Base-by-base conservation (phyloP, 345 rosid species). In the Rhodamnia rubescens region DNA sequence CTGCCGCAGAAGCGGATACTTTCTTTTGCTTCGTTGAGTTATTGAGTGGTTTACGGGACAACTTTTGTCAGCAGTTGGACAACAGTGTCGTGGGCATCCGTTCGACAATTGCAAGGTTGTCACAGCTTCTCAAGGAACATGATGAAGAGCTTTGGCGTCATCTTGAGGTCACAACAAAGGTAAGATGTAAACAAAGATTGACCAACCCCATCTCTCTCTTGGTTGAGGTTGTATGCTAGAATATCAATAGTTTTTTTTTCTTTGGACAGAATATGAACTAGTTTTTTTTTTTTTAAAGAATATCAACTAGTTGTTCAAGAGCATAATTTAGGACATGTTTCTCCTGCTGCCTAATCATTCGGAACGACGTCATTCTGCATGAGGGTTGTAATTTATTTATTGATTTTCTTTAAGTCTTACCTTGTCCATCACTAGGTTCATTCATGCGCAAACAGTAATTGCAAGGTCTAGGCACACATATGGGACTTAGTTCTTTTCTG, bases 131-230 rank as follows among this genome's bases (percentile, higher is more conserved):
- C 84, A 97, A 95, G 90, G 95, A 97, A 84, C 98, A 96, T 85
- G 99, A 97, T 87, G 98, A 97, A 89, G 99, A 97, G 89, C 98
- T 97, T 86, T 97, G 99, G 99, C 99, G 98, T 61, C 99, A 97
- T 89, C 92, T 97, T 83, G 99, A 97, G 92, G 87, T 97, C 92
- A 94, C 98, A 84, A 95, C 98, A 53, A 97, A 95, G 90, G 99
- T 95, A 94, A 89, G 94, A n/a, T 47, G 5, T 18, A 69, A 69
- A 18, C 47, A 69, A 32, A 36, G 54, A 29, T 29, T 53, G 53
- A 81, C 83, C 42, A 81, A 21, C 56, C 53, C 5, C 56, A 36
- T 69, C 11, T 69, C 47, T 69, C 7, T 69, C 83, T 14, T 81
- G 36, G 6, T 81, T 81, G 80, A 69, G 26, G 47, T 69, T 69